These are phyloP conservation scores for Fusarium temperatum DNA, from an alignment of 2,329 filamentous ascomycete species.

Conservation along the genomic window DNA sequence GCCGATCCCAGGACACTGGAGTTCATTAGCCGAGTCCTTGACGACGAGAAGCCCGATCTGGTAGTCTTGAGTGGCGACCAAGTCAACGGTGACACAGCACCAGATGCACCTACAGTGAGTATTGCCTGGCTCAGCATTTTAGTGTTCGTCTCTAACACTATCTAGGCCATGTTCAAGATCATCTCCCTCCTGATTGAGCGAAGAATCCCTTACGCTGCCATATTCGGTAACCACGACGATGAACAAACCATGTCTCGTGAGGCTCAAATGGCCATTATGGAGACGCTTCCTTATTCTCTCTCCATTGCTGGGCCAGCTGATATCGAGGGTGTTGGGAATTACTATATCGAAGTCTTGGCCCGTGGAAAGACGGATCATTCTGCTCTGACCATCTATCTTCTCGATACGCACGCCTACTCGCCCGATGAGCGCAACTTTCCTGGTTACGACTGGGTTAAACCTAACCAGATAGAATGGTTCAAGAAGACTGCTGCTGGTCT, in stretches of 20 bases:
- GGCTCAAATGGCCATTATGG: slow-evolving; percentile 84
- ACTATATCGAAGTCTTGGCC: slow-evolving; percentile 88
- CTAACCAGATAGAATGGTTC: slow-evolving; percentile 95
- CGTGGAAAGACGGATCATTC: slow-evolving; percentile 83
- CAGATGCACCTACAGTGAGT: slow-evolving; percentile 84
- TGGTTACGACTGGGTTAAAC: slow-evolving; percentile 99
- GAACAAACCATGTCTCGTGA: slow-evolving; percentile 82
- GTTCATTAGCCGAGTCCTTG: slow-evolving; percentile 83
- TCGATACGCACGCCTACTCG: slow-evolving; percentile 92
- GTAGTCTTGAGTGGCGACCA: slow-evolving; percentile 94
- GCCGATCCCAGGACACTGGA: slow-evolving; percentile 92
- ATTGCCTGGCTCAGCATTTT: not conserved
- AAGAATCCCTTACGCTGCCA: slow-evolving; percentile 90
- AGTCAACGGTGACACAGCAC: slow-evolving; percentile 91
- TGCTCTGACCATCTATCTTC: slow-evolving; percentile 90
- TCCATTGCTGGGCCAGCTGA: slow-evolving; percentile 84
- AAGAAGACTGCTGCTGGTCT: slow-evolving; percentile 77
- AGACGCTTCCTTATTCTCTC: slow-evolving; percentile 88
- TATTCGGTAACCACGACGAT: slow-evolving; percentile 98
- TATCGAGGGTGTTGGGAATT: slow-evolving; percentile 93
- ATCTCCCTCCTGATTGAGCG: slow-evolving; percentile 84
- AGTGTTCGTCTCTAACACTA: slow-evolving; percentile 14
- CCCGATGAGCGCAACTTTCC: slow-evolving; percentile 86
- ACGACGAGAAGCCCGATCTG: slow-evolving; percentile 93
- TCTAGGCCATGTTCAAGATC: slow-evolving; percentile 89